Conservation (phyloP, 495 filamentous ascomycete genomes). For the Evansstolkia leycettana region DNA sequence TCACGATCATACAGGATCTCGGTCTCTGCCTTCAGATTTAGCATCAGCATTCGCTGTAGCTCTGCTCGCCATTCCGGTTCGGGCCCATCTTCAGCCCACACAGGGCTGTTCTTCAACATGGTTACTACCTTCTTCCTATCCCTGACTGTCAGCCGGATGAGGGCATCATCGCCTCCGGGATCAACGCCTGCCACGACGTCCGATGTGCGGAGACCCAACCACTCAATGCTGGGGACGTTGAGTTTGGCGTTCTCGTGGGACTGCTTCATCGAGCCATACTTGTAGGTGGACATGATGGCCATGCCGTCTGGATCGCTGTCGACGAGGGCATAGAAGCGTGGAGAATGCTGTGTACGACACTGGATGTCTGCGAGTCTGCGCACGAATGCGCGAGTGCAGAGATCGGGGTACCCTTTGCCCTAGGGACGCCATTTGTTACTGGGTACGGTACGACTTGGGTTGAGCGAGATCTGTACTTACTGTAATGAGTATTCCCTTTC, state of each 20-base stretch:
- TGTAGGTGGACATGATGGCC: conserved; percentile 76
- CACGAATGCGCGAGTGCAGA: conserved; percentile 61
- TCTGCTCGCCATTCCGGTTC: conserved; percentile 48
- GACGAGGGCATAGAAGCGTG: conserved; percentile 54
- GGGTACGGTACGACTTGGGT: no score
- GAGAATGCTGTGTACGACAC: conserved; percentile 11
- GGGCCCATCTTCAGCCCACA: conserved; percentile 32
- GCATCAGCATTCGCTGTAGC: conserved; percentile 75
- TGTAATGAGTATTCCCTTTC: conserved; percentile 57
- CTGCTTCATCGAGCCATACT: conserved; percentile 63
- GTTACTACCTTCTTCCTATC: conserved; percentile 57
- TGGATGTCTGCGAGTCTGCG: conserved; percentile 18
- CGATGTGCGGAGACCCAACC: conserved; percentile 59
- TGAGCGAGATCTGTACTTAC: conserved; percentile 23
- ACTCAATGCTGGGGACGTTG: conserved; percentile 45
- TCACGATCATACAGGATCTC: conserved; percentile 59
- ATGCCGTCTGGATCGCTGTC: conserved; percentile 87
- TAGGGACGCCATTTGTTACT: conserved; percentile 11
- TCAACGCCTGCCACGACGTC: conserved; percentile 36
- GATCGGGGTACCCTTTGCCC: conserved; percentile 90
- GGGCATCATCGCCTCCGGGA: conserved; percentile 16
- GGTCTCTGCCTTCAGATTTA: conserved; percentile 83
- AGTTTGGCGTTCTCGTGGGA: conserved; percentile 54
- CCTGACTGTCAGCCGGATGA: conserved; percentile 43
- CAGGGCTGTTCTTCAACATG: conserved; percentile 47